Evolutionary conservation across 2,329 filamentous ascomycete genomes (phyloP).

Genomic region (Metarhizium anisopliae): DNA sequence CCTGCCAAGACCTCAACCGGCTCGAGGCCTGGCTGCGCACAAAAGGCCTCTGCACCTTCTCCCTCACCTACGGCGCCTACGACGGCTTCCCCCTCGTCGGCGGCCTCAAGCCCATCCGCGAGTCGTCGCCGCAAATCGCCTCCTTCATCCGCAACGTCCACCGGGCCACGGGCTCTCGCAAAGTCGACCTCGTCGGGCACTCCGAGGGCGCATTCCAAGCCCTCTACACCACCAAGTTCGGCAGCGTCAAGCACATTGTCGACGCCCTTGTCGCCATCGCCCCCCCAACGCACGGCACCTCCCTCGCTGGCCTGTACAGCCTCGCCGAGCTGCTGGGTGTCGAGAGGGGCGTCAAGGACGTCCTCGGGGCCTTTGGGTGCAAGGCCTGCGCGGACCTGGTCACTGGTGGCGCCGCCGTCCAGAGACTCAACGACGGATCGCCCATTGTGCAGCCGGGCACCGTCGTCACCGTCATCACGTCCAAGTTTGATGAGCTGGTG

Average conservation of each 20-base stretch:
- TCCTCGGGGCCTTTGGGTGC: slow-evolving; percentile 7
- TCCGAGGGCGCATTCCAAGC: slow-evolving; percentile 14
- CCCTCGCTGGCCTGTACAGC: slow-evolving; percentile 9
- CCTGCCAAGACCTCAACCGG: slow-evolving; percentile 10
- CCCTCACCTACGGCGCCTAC: slow-evolving; percentile 13
- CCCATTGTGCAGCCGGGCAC: slow-evolving; percentile 10
- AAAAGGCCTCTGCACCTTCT: slow-evolving; percentile 12
- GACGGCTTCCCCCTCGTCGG: slow-evolving; percentile 10
- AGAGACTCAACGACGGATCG: slow-evolving; percentile 6
- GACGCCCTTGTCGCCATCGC: slow-evolving; percentile 12
- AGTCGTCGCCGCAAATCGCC: slow-evolving; percentile 12
- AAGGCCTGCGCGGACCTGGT: slow-evolving; percentile 9
- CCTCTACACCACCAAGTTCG: slow-evolving; percentile 13
- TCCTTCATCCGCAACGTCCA: slow-evolving; percentile 10
- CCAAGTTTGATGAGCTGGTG: slow-evolving; percentile 7
- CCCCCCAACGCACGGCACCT: slow-evolving; percentile 15
- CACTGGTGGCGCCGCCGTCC: slow-evolving; percentile 3
- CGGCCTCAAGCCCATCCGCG: slow-evolving; percentile 10
- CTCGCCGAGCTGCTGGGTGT: slow-evolving; percentile 4
- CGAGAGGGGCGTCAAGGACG: not conserved
- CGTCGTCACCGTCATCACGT: slow-evolving; percentile 9
- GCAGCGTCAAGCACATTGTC: slow-evolving; percentile 6
- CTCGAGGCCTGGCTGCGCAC: slow-evolving; percentile 10
- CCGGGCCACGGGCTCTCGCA: slow-evolving; percentile 9
- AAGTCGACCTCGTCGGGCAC: slow-evolving; percentile 14